Conservation (phyloP, 768 basidiomycete genomes). For the Candolleomyces aberdarensis region DNA sequence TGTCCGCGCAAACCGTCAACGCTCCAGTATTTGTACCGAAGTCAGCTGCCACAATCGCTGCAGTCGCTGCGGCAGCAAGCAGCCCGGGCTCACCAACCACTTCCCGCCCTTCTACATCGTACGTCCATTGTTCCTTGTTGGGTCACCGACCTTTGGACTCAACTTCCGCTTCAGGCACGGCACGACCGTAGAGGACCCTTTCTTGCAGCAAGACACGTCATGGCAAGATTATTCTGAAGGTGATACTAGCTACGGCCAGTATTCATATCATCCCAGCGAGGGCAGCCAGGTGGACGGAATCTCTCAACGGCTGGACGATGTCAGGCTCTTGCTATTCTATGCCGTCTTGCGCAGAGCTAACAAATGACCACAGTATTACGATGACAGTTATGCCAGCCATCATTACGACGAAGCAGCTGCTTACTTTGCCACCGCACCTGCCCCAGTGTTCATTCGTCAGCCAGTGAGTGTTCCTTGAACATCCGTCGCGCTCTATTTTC, state of each 20-base stretch:
- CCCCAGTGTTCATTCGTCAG: constrained; percentile 57
- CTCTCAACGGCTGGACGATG: constrained; percentile 7
- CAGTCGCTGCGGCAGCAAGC: constrained; percentile 23
- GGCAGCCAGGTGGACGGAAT: background rate
- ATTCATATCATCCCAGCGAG: background rate
- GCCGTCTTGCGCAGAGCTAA: no score
- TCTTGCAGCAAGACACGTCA: background rate
- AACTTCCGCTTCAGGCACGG: background rate
- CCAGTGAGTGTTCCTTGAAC: constrained; percentile 43
- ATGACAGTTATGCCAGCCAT: constrained; percentile 16
- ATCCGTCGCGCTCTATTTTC: background rate
- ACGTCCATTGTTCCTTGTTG: background rate
- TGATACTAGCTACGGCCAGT: background rate
- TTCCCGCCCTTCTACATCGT: constrained; percentile 1
- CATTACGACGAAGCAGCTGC: constrained; percentile 16
- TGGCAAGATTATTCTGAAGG: constrained; percentile 8
- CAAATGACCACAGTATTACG: constrained; percentile 24
- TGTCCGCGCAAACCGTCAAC: constrained; percentile 68
- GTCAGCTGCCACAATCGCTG: constrained; percentile 28
- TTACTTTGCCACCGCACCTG: constrained; percentile 19
- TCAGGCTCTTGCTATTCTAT: background rate
- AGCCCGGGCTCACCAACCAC: constrained; percentile 13
- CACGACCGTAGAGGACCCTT: background rate
- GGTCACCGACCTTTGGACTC: no score
- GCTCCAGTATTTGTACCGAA: constrained; percentile 87